Percentiles rank a stretch among this genome's conserved stretches.
phyloP scores from a whole-genome alignment of 2,329 filamentous ascomycete genomes.

The Decorospora gaudefroyi region DNA sequence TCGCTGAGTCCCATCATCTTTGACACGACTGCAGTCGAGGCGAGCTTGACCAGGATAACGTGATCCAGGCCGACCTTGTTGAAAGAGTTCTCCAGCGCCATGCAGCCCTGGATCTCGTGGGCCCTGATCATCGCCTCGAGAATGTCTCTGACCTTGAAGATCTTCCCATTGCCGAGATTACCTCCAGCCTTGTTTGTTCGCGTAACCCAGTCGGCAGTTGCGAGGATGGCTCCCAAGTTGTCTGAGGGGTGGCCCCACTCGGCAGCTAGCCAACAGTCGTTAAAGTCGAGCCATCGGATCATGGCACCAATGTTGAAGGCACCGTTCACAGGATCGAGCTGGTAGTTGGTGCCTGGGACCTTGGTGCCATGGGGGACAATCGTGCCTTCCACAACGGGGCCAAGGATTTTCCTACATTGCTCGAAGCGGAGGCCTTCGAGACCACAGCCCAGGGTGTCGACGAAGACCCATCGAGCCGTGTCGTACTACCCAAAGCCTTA shows the following conservation, averaged over 20 bases:
- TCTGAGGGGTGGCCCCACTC: constrained; percentile 99
- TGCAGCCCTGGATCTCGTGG: constrained; percentile 96
- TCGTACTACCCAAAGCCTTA: constrained; percentile 67
- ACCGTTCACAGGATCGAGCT: constrained; percentile 91
- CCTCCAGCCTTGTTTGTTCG: constrained; percentile 89
- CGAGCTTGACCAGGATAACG: constrained; percentile 97
- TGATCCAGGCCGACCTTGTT: constrained; percentile 99
- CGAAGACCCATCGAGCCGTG: constrained; percentile 93
- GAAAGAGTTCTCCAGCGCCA: constrained; percentile 96
- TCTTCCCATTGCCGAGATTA: constrained; percentile 70
- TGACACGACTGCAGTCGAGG: constrained; percentile 88
- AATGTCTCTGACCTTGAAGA: constrained; percentile 86
- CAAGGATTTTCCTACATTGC: constrained; percentile 93
- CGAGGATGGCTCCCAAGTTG: constrained; percentile 95
- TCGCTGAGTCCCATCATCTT: constrained; percentile 91
- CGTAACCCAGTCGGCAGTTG: constrained; percentile 96
- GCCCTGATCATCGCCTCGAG: constrained; percentile 99
- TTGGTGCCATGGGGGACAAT: constrained; percentile 88
- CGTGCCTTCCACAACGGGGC: constrained; percentile 88
- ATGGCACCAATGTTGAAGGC: constrained; percentile 99
- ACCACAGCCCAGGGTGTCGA: constrained; percentile 95
- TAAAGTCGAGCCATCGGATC: constrained; percentile 99
- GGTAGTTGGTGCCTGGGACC: constrained; percentile 89
- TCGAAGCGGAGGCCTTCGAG: constrained; percentile 94
- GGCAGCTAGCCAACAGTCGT: constrained; percentile 98